Evolutionary conservation across 192 early-diverging fungal genomes (phyloP).

Genomic region (Linderina pennispora): DNA sequence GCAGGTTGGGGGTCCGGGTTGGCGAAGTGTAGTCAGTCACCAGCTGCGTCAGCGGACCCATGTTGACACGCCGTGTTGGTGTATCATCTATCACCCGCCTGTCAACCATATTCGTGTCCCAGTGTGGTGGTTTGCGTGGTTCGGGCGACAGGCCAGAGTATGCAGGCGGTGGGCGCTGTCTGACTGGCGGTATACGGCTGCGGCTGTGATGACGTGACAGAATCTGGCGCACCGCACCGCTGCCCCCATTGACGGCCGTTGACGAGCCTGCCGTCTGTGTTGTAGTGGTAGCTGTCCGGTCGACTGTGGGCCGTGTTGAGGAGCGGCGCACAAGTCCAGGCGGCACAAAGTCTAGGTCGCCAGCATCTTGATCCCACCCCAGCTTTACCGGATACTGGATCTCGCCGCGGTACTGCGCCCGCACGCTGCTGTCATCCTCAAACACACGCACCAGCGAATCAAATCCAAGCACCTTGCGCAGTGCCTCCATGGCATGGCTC

Average conservation of each 20-base stretch:
- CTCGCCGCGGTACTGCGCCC: conserved; percentile 3
- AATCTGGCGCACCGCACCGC: no score
- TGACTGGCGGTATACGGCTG: no score
- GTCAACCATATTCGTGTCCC: conserved; percentile 22
- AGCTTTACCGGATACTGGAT: conserved; percentile 20
- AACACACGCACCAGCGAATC: conserved; percentile 16
- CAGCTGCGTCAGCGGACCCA: conserved; percentile 29
- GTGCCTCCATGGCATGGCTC: conserved; percentile 17
- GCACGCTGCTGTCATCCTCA: conserved; percentile 9
- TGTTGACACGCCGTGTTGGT: conserved; percentile 22
- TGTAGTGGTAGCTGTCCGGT: no score
- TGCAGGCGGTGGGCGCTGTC: no score
- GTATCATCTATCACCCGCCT: conserved; percentile 31
- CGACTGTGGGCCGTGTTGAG: no score
- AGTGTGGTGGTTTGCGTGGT: conserved; percentile 1
- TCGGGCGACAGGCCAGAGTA: no score
- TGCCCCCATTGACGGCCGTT: no score
- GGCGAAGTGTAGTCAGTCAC: conserved; percentile 29
- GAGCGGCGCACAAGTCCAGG: conserved; percentile 10
- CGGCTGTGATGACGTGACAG: no score
- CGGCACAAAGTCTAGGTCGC: conserved; percentile 13
- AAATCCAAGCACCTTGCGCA: conserved; percentile 13
- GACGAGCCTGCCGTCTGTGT: no score
- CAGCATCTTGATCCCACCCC: conserved; percentile 11
- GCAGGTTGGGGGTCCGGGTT: background rate